Evolutionary conservation across 164 flowering plant species (phyloP).

Genomic region (Nymphaea thermarum): DNA sequence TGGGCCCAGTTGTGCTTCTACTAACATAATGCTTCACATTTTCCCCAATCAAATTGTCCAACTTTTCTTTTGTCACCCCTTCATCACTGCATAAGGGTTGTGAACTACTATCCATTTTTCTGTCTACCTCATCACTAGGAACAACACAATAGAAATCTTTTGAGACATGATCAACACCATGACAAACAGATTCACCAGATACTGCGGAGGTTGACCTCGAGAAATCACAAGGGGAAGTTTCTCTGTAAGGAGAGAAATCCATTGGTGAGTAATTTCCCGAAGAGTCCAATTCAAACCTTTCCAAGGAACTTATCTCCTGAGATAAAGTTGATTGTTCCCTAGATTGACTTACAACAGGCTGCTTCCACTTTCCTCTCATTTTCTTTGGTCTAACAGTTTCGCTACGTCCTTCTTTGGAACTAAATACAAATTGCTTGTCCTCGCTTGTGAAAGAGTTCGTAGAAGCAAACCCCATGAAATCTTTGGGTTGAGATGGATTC

Average conservation of each 20-base stretch:
- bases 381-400: slow-evolving; percentile 28
- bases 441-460: background rate
- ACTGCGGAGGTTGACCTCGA: slow-evolving; percentile 40
- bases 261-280: slow-evolving; percentile 69
- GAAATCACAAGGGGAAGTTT: slow-evolving; percentile 23
- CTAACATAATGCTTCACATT: slow-evolving; percentile 30
- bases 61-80: slow-evolving; percentile 25
- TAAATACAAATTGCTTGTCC: slow-evolving; percentile 21
- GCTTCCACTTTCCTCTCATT: slow-evolving; percentile 36
- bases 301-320: slow-evolving; percentile 22
- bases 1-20: slow-evolving; percentile 18
- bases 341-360: slow-evolving; percentile 16
- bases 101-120: background rate
- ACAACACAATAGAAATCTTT: background rate
- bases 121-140: background rate
- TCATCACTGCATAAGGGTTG: background rate
- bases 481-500: background rate
- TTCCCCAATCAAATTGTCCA: slow-evolving; percentile 37
- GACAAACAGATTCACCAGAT: slow-evolving; percentile 29
- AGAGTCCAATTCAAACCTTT: slow-evolving; percentile 21
- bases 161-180: background rate
- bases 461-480: background rate
- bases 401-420: slow-evolving; percentile 25
- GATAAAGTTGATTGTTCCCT: slow-evolving; percentile 22
- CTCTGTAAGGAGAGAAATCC: slow-evolving; percentile 80